Base-by-base conservation (phyloP, 1,284 basidiomycete genomes). In the Lentinula novae-zelandiae region DNA sequence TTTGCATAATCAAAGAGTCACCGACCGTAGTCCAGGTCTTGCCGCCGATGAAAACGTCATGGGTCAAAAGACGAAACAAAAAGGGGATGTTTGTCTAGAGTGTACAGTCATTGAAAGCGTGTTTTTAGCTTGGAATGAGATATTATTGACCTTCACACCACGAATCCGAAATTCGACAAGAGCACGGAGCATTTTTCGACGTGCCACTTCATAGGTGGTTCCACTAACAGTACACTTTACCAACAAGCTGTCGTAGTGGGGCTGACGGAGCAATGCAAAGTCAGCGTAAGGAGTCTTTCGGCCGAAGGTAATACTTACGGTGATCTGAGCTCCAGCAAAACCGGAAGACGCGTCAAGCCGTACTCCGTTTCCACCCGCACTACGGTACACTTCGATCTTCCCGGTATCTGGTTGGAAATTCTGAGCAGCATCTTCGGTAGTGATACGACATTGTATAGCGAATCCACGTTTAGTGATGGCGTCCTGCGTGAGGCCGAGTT, bases 121-220 rank as follows among this genome's bases (percentile, higher is more conserved):
- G 6, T 27, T 27, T 27, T 0, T 15, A 33, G 27, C 7, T 49
- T 51, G 53, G 48, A 34, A 7, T 48, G 57, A 60, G n/a, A 65
- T 44, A 9, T 36, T n/a, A 65, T 62, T 33, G 57, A 89, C 90
- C 87, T 98, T 98, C 75, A 98, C 96, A 71, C 96, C 96, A 70
- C 97, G 95, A 69, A 99, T 99, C 73, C 97, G 93, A 90, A 99
- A 99, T 76, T 99, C 97, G 63, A 99, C 95, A 20, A 99, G 85
- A 36, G 97, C 95, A 71, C 97, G 93, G 59, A 99, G 86, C 96
- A 98, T 99, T 84, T 99, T 99, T 68, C 97, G 85, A 63, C 97
- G 89, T 34, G 97, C 96, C 58, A 99, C 96, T 73, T 99, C 97
- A 72, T 98, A 99, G 2, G 96, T 98, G 15, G 96, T 95, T 57